Conservation (phyloP, 1,284 basidiomycete genomes). For the Golubevia pallescens region DNA sequence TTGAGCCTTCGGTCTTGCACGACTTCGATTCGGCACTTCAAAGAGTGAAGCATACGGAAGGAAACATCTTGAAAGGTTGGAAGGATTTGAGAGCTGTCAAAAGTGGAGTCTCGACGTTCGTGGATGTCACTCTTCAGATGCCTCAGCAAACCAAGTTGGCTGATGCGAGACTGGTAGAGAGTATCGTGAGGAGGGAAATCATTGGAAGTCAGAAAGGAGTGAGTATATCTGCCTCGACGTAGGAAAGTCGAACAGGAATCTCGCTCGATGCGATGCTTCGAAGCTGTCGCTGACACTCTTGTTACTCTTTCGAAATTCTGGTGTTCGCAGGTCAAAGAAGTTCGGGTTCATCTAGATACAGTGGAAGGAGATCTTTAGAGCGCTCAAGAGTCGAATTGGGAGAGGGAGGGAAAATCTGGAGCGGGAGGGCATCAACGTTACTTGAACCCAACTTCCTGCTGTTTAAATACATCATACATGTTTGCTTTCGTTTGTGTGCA, state of each 20-base stretch:
- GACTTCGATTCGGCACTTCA: neutral
- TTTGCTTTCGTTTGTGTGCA: too few relatives aligned
- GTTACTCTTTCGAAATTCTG: neutral
- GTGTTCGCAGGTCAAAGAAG: constrained; percentile 26
- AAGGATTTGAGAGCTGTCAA: constrained; percentile 43
- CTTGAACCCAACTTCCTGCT: too few relatives aligned
- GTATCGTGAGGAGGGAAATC: constrained; percentile 22
- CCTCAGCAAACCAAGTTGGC: constrained; percentile 24
- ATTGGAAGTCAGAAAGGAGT: constrained; percentile 22
- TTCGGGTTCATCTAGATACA: constrained; percentile 26
- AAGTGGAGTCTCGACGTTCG: constrained; percentile 44
- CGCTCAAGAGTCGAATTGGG: too few relatives aligned
- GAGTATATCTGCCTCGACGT: constrained; percentile 1
- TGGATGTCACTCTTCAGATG: constrained; percentile 43
- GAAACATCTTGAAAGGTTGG: constrained; percentile 26
- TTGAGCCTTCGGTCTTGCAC: too few relatives aligned
- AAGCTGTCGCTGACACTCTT: too few relatives aligned
- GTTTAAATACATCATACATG: too few relatives aligned
- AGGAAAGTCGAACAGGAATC: too few relatives aligned
- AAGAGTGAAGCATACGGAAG: neutral
- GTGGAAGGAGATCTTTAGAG: neutral
- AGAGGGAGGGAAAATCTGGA: too few relatives aligned
- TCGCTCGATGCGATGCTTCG: too few relatives aligned
- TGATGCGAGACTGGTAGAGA: constrained; percentile 31
- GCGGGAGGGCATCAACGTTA: too few relatives aligned